These are phyloP conservation scores for Carpinus viminea DNA, from an alignment of 306 rosid species.

Conservation along the genomic window DNA sequence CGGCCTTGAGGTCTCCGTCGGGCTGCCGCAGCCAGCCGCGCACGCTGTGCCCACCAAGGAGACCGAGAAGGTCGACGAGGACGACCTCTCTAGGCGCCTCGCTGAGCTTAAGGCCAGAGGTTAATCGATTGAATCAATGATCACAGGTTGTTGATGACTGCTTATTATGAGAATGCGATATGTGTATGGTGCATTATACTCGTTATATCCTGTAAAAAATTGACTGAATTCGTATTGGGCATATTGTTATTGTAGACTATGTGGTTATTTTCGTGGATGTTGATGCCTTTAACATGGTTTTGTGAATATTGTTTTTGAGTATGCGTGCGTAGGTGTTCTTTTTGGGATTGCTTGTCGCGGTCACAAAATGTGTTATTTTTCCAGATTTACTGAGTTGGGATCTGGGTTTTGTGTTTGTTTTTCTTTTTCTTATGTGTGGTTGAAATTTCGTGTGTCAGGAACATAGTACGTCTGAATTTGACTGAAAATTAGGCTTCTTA, in stretches of 20 bases:
- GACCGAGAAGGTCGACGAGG: conserved; percentile 82
- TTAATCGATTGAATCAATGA: conserved; percentile 25
- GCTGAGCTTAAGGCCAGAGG: conserved; percentile 99
- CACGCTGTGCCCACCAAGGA: conserved; percentile 89
- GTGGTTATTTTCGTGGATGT: not conserved
- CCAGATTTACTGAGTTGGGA: conserved; percentile 32
- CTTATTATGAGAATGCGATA: conserved; percentile 9
- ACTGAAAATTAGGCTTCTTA: not conserved
- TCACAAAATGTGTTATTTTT: conserved; percentile 20
- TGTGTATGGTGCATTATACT: conserved; percentile 7
- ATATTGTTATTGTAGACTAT: not conserved
- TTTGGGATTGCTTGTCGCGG: not conserved
- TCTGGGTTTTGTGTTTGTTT: not conserved
- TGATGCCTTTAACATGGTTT: not conserved
- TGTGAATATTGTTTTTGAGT: conserved; percentile 9
- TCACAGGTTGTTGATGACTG: not conserved
- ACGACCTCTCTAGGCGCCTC: conserved; percentile 82
- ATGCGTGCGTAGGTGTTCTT: not conserved
- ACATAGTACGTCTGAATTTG: not conserved
- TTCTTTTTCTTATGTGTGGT: not conserved
- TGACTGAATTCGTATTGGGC: not conserved
- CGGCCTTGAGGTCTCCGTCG: conserved; percentile 95
- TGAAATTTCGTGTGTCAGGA: not conserved
- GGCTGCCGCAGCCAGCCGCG: conserved; percentile 80
- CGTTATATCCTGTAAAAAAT: not conserved